These are phyloP conservation scores for Emmonsiellopsis sp. DNA, from an alignment of 2,329 filamentous ascomycete genomes.

Conservation along the genomic window DNA sequence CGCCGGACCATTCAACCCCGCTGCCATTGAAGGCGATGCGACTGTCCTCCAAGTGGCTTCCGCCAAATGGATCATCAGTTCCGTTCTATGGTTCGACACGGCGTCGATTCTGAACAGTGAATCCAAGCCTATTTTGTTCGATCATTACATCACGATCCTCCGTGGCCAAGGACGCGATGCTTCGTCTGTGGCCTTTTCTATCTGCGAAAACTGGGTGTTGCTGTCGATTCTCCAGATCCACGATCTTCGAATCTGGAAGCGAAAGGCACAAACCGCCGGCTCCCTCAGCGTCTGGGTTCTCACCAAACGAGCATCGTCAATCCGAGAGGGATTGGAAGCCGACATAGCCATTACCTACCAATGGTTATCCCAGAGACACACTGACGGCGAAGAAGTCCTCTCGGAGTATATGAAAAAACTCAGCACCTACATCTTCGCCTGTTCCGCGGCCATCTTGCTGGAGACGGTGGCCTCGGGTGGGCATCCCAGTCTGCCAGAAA, in stretches of 20 bases:
- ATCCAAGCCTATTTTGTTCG: background rate
- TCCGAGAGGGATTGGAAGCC: background rate
- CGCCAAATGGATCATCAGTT: background rate
- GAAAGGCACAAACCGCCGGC: background rate
- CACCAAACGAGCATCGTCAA: background rate
- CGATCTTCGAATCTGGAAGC: conserved; percentile 5
- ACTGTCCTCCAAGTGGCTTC: background rate
- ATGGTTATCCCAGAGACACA: background rate
- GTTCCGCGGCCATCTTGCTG: conserved; percentile 4
- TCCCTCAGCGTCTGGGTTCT: conserved; percentile 2
- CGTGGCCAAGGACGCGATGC: background rate
- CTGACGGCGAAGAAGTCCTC: background rate
- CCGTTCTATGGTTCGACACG: background rate
- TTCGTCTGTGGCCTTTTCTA: background rate
- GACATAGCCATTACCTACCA: background rate
- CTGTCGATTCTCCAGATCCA: conserved; percentile 2
- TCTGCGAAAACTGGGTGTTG: conserved; percentile 7
- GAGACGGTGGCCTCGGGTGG: conserved; percentile 5
- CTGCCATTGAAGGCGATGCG: background rate
- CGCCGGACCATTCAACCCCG: background rate
- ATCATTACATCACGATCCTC: background rate
- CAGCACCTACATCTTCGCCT: conserved; percentile 6
- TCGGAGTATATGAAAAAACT: background rate
- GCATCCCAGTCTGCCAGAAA: background rate
- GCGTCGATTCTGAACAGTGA: background rate